A percentile compares a stretch with the other conserved stretches of the same genome.
phyloP scores from a whole-genome alignment of 495 filamentous ascomycete species.

The Gamarada debralockiae region DNA sequence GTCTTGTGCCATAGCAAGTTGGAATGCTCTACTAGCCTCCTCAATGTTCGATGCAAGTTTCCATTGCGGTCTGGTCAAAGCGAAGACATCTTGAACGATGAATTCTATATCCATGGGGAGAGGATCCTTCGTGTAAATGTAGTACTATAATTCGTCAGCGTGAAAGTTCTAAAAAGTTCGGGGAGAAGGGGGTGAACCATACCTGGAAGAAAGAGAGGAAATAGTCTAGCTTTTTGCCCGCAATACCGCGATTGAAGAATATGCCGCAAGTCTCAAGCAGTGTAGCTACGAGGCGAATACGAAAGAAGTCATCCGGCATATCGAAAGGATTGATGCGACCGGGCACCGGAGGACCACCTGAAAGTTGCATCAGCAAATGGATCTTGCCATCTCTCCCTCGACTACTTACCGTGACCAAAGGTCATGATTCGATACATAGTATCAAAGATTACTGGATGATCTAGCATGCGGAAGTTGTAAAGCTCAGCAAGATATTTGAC shows the following conservation, averaged over 20 bases:
- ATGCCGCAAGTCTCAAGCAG: slow-evolving; percentile 93
- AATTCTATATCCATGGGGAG: slow-evolving; percentile 98
- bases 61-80: slow-evolving; percentile 83
- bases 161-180: slow-evolving; percentile 30
- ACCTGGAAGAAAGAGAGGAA: slow-evolving; percentile 91
- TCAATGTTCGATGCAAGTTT: slow-evolving; percentile 75
- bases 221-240: slow-evolving; percentile 97
- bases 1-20: slow-evolving; percentile 81
- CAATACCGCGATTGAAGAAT: slow-evolving; percentile 89
- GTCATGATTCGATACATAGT: slow-evolving; percentile 90
- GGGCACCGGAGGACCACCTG: slow-evolving; percentile 74
- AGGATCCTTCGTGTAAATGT: slow-evolving; percentile 88
- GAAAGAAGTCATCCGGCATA: slow-evolving; percentile 91
- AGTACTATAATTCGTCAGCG: slow-evolving; percentile 58
- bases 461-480: slow-evolving; percentile 97
- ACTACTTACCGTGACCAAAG: slow-evolving; percentile 69
- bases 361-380: slow-evolving; percentile 18
- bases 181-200: too few species aligned
- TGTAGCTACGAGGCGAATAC: slow-evolving; percentile 83
- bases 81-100: slow-evolving; percentile 88
- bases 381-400: too few species aligned
- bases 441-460: slow-evolving; percentile 94
- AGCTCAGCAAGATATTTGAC: slow-evolving; percentile 96
- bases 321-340: slow-evolving; percentile 74
- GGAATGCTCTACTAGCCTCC: slow-evolving; percentile 80